These are phyloP conservation scores for Echites panduratus DNA, from an alignment of 257 asterid genomes.

Conservation along the genomic window DNA sequence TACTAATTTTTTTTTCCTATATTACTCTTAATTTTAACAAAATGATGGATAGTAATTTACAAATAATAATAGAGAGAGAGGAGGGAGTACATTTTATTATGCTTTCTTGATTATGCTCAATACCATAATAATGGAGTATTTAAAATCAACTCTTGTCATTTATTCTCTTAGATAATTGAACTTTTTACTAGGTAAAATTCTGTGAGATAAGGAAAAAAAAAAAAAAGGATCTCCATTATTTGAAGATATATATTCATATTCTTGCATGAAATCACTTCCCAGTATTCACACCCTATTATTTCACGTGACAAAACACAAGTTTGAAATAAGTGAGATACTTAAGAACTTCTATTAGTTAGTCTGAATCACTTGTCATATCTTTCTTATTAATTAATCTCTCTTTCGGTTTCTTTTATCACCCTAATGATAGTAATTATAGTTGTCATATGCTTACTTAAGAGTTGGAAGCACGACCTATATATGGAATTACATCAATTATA, in stretches of 20 bases:
- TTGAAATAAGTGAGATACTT: background rate
- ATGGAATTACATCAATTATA: background rate
- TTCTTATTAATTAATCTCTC: background rate
- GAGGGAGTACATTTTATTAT: too few relatives aligned
- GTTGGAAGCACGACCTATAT: background rate
- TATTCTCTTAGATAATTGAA: constrained; percentile 3
- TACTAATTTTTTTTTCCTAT: background rate
- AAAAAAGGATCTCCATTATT: constrained; percentile 3
- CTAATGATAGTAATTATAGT: too few relatives aligned
- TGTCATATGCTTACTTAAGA: background rate
- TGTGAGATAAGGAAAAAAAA: too few relatives aligned
- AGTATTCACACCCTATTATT: background rate
- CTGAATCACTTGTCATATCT: background rate
- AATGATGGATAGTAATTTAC: too few relatives aligned
- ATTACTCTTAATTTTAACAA: too few relatives aligned
- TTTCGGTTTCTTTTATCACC: background rate
- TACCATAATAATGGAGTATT: background rate
- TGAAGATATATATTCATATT: background rate
- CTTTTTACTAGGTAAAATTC: background rate
- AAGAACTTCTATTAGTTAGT: too few relatives aligned
- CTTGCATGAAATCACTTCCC: background rate
- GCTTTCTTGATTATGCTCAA: background rate
- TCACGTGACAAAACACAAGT: background rate
- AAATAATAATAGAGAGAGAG: too few relatives aligned
- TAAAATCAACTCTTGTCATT: background rate